A percentile compares a stretch with the other conserved stretches of the same genome.
These are phyloP conservation scores for Diaporthe sp. DNA, from an alignment of 2,329 filamentous ascomycete species.

Conservation along the genomic window DNA sequence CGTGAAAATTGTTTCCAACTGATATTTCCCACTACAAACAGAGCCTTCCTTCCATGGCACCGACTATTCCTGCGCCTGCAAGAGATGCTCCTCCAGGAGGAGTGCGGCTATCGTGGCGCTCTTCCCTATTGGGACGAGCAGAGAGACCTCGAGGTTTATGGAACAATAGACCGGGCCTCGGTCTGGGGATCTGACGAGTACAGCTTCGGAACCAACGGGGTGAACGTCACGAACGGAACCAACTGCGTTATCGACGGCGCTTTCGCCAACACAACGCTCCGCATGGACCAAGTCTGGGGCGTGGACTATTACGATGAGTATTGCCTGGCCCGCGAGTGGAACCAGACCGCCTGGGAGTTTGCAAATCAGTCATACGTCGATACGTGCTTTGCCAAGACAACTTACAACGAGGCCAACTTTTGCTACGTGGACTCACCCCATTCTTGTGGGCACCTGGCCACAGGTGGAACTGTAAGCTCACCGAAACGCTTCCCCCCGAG, in stretches of 20 bases:
- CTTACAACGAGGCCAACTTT: neutral
- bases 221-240: conserved; percentile 6
- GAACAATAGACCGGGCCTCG: neutral
- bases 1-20: neutral
- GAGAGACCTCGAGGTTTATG: neutral
- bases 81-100: neutral
- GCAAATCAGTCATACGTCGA: neutral
- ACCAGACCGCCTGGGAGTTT: neutral
- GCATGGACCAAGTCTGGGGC: neutral
- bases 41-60: conserved; percentile 9
- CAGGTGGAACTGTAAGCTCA: conserved; percentile 41
- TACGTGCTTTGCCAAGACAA: neutral
- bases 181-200: neutral
- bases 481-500: accelerated
- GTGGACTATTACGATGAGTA: conserved; percentile 2
- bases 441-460: conserved; percentile 44
- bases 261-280: conserved; percentile 7
- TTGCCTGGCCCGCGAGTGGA: neutral
- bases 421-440: conserved; percentile 46
- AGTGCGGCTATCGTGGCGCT: conserved; percentile 4
- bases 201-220: conserved; percentile 20
- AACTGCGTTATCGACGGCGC: conserved; percentile 12
- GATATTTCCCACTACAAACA: neutral
- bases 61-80: conserved; percentile 1
- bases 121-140: conserved; percentile 27